Percentiles rank a stretch among this genome's conserved stretches.
Evolutionary conservation across 2,329 filamentous ascomycete genomes (phyloP).

Genomic region (Colletotrichum higginsianum): DNA sequence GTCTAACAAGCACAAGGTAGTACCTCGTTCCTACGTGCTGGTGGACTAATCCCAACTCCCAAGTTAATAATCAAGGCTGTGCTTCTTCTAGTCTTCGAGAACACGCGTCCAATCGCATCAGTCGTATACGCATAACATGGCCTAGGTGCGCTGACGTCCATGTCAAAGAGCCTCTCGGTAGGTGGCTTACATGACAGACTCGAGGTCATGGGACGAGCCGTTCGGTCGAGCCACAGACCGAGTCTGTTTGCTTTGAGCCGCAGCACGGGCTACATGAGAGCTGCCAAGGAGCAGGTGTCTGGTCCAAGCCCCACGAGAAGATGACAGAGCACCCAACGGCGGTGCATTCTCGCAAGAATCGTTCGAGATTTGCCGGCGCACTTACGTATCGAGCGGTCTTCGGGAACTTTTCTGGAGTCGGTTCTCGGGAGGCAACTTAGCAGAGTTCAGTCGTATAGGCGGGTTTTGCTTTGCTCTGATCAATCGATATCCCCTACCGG

Average conservation of each 20-base stretch:
- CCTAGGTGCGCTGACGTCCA: not conserved
- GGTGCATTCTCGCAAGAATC: constrained; percentile 10
- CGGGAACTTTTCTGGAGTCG: not conserved
- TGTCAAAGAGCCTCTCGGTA: constrained; percentile 7
- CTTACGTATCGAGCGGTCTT: not conserved
- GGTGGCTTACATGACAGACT: constrained; percentile 5
- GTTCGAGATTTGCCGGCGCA: not conserved
- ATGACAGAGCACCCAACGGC: constrained; percentile 32
- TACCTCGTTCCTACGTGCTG: not conserved
- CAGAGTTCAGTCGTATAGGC: not conserved
- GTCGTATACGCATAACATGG: not conserved
- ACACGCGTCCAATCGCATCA: constrained; percentile 11
- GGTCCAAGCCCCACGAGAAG: constrained; percentile 17
- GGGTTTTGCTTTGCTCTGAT: not conserved
- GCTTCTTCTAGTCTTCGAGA: not conserved
- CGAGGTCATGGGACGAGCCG: constrained; percentile 33
- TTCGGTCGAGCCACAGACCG: constrained; percentile 27
- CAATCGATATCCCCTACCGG: not conserved
- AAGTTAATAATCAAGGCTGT: constrained; percentile 2
- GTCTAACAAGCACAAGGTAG: not conserved
- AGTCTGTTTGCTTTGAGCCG: constrained; percentile 20
- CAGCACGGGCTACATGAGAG: constrained; percentile 20
- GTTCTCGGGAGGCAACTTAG: not conserved
- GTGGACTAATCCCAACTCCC: not conserved
- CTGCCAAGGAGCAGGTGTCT: not conserved